Conservation (phyloP, 495 filamentous ascomycete genomes). For the Aspergillus bridgeri region DNA sequence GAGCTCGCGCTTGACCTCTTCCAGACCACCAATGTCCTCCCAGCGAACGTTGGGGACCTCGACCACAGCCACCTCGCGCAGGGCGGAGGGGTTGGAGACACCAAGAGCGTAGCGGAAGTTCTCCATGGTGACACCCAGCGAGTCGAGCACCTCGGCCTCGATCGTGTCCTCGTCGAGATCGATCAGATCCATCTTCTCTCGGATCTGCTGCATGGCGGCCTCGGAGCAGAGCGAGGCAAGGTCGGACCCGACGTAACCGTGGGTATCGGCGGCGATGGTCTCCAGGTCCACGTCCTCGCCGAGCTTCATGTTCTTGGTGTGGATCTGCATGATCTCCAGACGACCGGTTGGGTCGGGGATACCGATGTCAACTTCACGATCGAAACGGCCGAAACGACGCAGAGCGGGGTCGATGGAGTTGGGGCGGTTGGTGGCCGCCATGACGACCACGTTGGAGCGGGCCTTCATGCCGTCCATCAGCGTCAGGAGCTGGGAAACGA, state of each 20-base stretch:
- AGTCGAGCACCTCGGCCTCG: constrained; percentile 96
- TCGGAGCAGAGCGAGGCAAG: constrained; percentile 98
- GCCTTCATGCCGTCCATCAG: constrained; percentile 99
- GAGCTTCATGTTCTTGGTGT: constrained; percentile 99
- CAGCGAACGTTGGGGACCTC: constrained; percentile 98
- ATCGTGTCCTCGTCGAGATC: constrained; percentile 99
- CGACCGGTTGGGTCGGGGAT: constrained; percentile 97
- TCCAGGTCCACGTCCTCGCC: constrained; percentile 95
- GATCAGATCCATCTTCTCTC: constrained; percentile 99
- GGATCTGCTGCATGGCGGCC: constrained; percentile 99
- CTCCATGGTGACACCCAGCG: constrained; percentile 97
- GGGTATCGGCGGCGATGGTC: constrained; percentile 94
- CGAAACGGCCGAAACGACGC: constrained; percentile 92
- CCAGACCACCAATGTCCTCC: constrained; percentile 99
- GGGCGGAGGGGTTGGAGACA: constrained; percentile 96
- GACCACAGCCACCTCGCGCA: constrained; percentile 97
- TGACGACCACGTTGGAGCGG: constrained; percentile 95
- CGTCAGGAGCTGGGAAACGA: constrained; percentile 95
- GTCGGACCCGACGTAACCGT: constrained; percentile 99
- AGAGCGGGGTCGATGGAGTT: constrained; percentile 96
- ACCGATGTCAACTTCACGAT: constrained; percentile 96
- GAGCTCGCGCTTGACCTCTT: constrained; percentile 98
- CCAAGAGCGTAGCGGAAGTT: constrained; percentile 99
- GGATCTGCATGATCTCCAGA: constrained; percentile 97
- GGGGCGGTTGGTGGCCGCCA: constrained; percentile 97